Evolutionary conservation across 345 rosid genomes (phyloP), one percentile per base, ranked within the genome.

Genomic region (Hypericum androsaemum): DNA sequence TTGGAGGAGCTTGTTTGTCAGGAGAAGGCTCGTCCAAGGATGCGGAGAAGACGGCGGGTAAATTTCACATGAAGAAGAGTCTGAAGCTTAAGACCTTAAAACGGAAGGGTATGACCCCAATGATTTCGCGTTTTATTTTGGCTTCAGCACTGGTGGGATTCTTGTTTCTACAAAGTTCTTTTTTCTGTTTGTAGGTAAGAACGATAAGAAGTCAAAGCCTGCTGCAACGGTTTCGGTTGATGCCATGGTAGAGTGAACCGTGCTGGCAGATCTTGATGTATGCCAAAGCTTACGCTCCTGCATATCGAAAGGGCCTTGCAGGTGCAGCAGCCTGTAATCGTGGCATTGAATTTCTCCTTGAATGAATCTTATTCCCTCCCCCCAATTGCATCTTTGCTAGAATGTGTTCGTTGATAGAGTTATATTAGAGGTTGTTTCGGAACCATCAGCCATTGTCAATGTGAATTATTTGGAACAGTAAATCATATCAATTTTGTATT

Each of bases 191-290:
- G 49, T 44, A 69, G 79, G 79, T 39, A 56, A 70, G 54, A 53
- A 43, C 37, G 58, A 64, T 5, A 52, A 49, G 10, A 53, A 58
- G 55, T 53, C 72, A 7, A 69, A 72, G 57, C 59, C 69, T 36
- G 64, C 68, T 6, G 40, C 57, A 51, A 67, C 55, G 41, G 60
- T 64, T 63, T 53, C 64, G 3, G 64, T 40, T 14, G 78, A 76
- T 58, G 49, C 73, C 48, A 81, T 81, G 88, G 63, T 67, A 36
- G 84, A 81, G 57, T 78, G 55, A 58, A 39, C 84, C 84, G 32
- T 22, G 32, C 32, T 4, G 1, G 32, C 4, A 22, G 32, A 22
- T 22, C 32, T 22, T 22, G 32, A 1, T 22, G 32, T 22, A 1
- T 22, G 32, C 32, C 32, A 22, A 4, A 22, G 32, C 2, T 22